Conservation (phyloP, 106 monocot species). For the Dendrobium catenatum region DNA sequence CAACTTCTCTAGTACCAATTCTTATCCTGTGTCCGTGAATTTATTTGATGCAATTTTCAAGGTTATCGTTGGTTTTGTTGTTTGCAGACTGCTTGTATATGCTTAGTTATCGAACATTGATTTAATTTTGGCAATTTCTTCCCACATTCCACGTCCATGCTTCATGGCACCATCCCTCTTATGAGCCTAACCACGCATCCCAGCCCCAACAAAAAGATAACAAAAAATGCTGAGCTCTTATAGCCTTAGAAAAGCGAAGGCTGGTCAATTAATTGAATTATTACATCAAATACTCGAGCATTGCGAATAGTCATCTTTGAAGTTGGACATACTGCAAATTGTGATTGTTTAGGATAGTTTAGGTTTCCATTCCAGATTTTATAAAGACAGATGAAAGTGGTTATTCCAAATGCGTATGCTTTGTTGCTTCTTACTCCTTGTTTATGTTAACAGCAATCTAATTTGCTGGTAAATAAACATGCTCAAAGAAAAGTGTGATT, state of each 20-base stretch:
- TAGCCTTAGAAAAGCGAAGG: neutral
- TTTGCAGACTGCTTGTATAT: neutral
- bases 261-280: neutral
- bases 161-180: neutral
- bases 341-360: neutral
- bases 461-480: neutral
- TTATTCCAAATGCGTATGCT: neutral
- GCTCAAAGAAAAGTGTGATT: neutral
- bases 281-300: neutral
- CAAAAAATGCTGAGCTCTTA: neutral
- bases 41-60: neutral
- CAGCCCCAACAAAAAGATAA: neutral
- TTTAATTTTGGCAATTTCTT: neutral
- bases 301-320: neutral
- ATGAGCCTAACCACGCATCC: neutral
- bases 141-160: neutral
- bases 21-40: neutral
- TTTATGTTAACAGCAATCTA: neutral
- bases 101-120: neutral
- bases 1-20: neutral
- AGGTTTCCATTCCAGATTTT: neutral
- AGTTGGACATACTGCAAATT: neutral
- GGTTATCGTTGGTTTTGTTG: neutral
- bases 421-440: neutral
- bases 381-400: neutral